Base-by-base conservation (phyloP, 1,139 yeast genomes). In the Taiozyma sp. region DNA sequence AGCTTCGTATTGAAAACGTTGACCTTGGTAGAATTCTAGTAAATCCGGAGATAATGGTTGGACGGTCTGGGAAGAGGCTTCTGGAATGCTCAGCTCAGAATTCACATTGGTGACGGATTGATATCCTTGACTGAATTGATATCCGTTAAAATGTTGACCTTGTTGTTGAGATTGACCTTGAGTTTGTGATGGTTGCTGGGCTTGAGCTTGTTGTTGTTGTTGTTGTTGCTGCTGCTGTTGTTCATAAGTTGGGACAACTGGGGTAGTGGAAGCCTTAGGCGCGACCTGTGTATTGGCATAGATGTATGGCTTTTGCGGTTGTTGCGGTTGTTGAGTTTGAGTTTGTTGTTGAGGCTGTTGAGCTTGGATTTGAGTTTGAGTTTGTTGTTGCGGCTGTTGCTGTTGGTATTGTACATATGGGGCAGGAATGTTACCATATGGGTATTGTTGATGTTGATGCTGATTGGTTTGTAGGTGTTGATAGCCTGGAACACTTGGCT, bases 1-100 rank as follows among this genome's bases (percentile, higher is more conserved):
- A 22, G 44, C 4, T 12, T 55, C 60, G 48, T 57, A 61, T 28
- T 55, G 60, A 32, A 59, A 54, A 41, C 58, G 49, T 14, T 58
- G 56, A 14, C 59, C 56, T 16, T 53, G 54, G 23, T 44, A 59
- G 32, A 46, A 57, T 29, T 53, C 52, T 28, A 54, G 9, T 1
- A 45, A 32, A n/a, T 51, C 53, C 13, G 43, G 14, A n/a, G 49
- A 45, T 24, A 49, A 40, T 23, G 45, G 47, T 19, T 29, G 46
- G n/a, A 23, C 48, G 5, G 19, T 24, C 16, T 9, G 44, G 23
- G 10, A 23, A 9, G 36, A 10, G 42, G 13, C 23, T n/a, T 38
- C 41, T 19, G 22, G 41, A 10, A 19, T 13, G 14, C 19, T 16
- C 41, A 38, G 4, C 14, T 38, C 41, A 22, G 41, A 10, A 10